A percentile compares a stretch with the other conserved stretches of the same genome.
These are phyloP conservation scores for Scheffersomyces ergatensis DNA, from an alignment of 805 yeast species.

Conservation along the genomic window DNA sequence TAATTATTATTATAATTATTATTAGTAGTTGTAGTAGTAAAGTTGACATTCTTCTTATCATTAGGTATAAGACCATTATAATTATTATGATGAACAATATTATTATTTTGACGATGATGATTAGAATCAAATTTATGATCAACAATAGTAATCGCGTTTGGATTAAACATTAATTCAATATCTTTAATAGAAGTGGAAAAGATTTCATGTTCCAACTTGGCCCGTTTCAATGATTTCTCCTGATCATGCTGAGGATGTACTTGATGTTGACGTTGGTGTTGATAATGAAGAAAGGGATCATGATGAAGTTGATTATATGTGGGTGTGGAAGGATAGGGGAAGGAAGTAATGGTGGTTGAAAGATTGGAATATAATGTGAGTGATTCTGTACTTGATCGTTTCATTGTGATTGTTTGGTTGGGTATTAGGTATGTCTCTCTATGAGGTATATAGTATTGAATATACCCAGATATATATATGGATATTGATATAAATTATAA, in stretches of 20 bases:
- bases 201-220: slow-evolving; percentile 18
- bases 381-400: background rate
- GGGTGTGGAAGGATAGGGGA: background rate
- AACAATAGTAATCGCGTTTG: too few species aligned
- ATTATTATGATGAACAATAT: background rate
- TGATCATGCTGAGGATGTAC: too few species aligned
- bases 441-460: too few species aligned
- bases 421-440: too few species aligned
- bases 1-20: background rate
- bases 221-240: slow-evolving; percentile 15
- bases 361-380: background rate
- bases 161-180: slow-evolving; percentile 18
- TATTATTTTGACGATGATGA: background rate
- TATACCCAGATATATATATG: too few species aligned
- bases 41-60: background rate
- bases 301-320: background rate
- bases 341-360: background rate
- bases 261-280: background rate
- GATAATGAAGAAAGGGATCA: slow-evolving; percentile 1
- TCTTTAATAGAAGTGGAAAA: slow-evolving; percentile 21
- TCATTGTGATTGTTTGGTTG: background rate
- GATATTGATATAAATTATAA: too few species aligned
- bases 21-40: background rate
- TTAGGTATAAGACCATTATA: background rate
- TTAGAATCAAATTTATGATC: background rate